These are phyloP conservation scores for Jasminum sambac DNA, from an alignment of 257 asterid species.

Conservation along the genomic window DNA sequence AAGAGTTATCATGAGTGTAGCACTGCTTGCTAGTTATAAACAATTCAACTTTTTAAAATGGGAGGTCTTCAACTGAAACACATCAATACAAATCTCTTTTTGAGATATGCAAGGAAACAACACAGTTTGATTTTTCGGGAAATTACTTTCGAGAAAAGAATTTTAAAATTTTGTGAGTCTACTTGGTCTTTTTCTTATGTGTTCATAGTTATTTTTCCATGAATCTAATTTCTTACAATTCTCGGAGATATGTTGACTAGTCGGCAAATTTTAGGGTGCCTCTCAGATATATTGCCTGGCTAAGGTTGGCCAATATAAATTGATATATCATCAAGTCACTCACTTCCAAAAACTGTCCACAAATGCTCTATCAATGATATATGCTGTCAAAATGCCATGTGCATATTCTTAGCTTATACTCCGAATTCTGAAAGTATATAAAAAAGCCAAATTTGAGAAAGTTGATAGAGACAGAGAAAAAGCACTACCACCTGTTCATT, in stretches of 20 bases:
- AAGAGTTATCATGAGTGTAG: background rate
- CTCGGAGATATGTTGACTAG: background rate
- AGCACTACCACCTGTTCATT: slow-evolving; percentile 69
- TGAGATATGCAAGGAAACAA: background rate
- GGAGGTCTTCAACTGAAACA: background rate
- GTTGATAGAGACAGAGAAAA: slow-evolving; percentile 6
- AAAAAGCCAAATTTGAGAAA: background rate
- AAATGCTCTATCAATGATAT: background rate
- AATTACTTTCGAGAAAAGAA: background rate
- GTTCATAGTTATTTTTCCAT: background rate
- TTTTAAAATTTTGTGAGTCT: background rate
- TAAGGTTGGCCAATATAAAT: background rate
- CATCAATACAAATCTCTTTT: background rate
- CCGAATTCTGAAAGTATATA: background rate
- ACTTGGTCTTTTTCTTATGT: background rate
- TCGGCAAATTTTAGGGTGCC: background rate
- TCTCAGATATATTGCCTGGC: background rate
- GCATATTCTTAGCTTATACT: background rate
- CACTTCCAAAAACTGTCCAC: background rate
- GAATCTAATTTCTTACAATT: background rate
- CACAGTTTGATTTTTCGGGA: background rate
- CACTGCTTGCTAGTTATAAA: background rate
- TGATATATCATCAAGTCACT: background rate
- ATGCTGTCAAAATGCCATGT: background rate
- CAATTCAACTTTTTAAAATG: background rate